Conservation (phyloP, 2,329 filamentous ascomycete species). For the Fusarium drepaniforme region DNA sequence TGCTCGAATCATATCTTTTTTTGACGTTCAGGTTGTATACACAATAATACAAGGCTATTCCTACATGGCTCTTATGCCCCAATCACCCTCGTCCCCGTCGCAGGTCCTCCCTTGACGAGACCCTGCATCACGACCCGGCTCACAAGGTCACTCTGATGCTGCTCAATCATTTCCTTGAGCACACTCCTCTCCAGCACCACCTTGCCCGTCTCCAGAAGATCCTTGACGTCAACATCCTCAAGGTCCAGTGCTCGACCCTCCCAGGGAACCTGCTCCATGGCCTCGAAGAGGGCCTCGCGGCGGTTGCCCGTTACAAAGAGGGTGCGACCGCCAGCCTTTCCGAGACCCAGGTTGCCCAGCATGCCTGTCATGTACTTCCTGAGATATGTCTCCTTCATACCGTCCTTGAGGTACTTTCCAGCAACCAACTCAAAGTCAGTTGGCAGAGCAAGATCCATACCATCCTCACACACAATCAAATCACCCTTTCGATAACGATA, state of each 20-base stretch:
- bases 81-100: slow-evolving; percentile 55
- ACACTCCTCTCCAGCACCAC: slow-evolving; percentile 89
- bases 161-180: slow-evolving; percentile 78
- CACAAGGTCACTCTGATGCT: slow-evolving; percentile 77
- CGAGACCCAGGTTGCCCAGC: slow-evolving; percentile 78
- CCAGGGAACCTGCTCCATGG: slow-evolving; percentile 72
- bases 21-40: slow-evolving; percentile 37
- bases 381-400: slow-evolving; percentile 67
- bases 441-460: slow-evolving; percentile 74
- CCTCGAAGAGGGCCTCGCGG: slow-evolving; percentile 73
- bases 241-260: slow-evolving; percentile 78
- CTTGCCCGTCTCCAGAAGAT: slow-evolving; percentile 86
- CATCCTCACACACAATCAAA: slow-evolving; percentile 85
- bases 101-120: slow-evolving; percentile 48
- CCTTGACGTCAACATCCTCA: slow-evolving; percentile 94
- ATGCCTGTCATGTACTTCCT: slow-evolving; percentile 75
- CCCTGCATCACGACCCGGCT: slow-evolving; percentile 60
- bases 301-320: slow-evolving; percentile 77
- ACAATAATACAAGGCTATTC: slow-evolving; percentile 47
- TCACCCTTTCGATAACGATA: slow-evolving; percentile 92
- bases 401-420: slow-evolving; percentile 57
- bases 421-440: slow-evolving; percentile 61
- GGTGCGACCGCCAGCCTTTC: slow-evolving; percentile 74
- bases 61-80: slow-evolving; percentile 41
- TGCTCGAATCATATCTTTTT: background rate